Percentiles rank a stretch among this genome's conserved stretches.
These are phyloP conservation scores for Melanopsichium pennsylvanicum DNA, from an alignment of 1,284 basidiomycete species.

Conservation along the genomic window DNA sequence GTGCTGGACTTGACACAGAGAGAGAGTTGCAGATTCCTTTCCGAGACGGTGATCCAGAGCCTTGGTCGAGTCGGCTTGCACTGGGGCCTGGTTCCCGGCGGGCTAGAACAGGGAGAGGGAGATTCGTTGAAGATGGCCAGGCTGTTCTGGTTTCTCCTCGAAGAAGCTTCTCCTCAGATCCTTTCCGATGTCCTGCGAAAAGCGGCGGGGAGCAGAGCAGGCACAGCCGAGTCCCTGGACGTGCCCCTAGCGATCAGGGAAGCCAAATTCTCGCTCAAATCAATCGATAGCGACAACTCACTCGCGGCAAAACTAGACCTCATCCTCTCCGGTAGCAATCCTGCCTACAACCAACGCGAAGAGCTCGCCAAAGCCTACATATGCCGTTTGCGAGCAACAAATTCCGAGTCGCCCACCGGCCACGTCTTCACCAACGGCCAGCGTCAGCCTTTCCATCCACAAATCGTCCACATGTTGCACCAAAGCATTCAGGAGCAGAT, in stretches of 20 bases:
- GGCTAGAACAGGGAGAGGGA: slow-evolving; percentile 31
- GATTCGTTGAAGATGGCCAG: slow-evolving; percentile 41
- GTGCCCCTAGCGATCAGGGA: slow-evolving; percentile 30
- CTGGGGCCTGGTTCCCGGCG: slow-evolving; percentile 58
- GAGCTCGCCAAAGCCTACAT: slow-evolving; percentile 30
- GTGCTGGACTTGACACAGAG: slow-evolving; percentile 51
- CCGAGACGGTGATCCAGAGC: slow-evolving; percentile 47
- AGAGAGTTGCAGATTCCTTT: slow-evolving; percentile 47
- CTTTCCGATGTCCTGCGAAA: slow-evolving; percentile 39
- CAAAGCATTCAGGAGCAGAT: slow-evolving; percentile 45
- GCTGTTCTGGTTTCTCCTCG: slow-evolving; percentile 50
- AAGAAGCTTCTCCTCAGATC: slow-evolving; percentile 21
- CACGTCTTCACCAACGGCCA: slow-evolving; percentile 86
- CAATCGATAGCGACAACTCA: slow-evolving; percentile 9
- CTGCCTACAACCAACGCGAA: slow-evolving; percentile 14
- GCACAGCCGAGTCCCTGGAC: slow-evolving; percentile 17
- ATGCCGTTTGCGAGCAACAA: slow-evolving; percentile 35
- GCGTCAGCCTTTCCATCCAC: slow-evolving; percentile 76
- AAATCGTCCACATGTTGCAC: slow-evolving; percentile 63
- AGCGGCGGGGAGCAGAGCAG: slow-evolving; percentile 11
- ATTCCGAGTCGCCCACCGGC: slow-evolving; percentile 37
- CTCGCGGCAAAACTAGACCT: slow-evolving; percentile 11
- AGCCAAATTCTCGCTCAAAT: slow-evolving; percentile 30
- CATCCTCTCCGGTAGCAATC: slow-evolving; percentile 6
- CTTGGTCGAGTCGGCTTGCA: slow-evolving; percentile 48